These are phyloP conservation scores for Pseudovirgaria hyperparasitica DNA, from an alignment of 2,329 filamentous ascomycete genomes.

Conservation along the genomic window DNA sequence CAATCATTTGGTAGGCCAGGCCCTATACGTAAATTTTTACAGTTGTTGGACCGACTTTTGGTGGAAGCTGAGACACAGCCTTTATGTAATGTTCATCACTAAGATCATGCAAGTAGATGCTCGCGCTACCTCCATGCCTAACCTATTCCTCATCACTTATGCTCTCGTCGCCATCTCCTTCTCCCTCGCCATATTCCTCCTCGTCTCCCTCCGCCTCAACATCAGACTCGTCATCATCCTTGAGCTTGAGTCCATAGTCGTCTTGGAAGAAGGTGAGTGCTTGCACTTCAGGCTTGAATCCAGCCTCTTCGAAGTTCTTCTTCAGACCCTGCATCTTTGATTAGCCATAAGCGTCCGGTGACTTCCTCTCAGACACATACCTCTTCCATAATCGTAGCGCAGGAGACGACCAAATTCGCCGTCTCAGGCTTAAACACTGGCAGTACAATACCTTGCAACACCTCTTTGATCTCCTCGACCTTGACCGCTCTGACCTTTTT, in stretches of 20 bases:
- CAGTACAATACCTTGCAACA: constrained; percentile 62
- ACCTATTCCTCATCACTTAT: constrained; percentile 28
- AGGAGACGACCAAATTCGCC: constrained; percentile 80
- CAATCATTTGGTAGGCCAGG: too few species aligned
- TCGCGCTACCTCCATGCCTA: too few species aligned
- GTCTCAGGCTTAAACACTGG: constrained; percentile 68
- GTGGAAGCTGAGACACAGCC: too few species aligned
- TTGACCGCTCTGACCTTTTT: constrained; percentile 64
- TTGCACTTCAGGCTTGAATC: constrained; percentile 67
- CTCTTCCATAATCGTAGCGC: constrained; percentile 72
- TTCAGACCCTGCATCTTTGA: constrained; percentile 49
- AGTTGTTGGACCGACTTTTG: too few species aligned
- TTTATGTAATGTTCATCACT: too few species aligned
- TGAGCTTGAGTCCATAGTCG: constrained; percentile 67
- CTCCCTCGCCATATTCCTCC: constrained; percentile 31
- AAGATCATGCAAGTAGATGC: too few species aligned
- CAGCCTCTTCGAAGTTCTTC: constrained; percentile 58
- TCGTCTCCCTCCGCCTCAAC: constrained; percentile 48
- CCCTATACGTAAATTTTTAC: too few species aligned
- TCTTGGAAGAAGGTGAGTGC: constrained; percentile 73
- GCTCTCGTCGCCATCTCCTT: constrained; percentile 38
- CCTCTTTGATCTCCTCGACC: constrained; percentile 61
- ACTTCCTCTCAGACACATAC: constrained; percentile 47
- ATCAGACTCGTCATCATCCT: constrained; percentile 46
- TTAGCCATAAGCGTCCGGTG: constrained; percentile 2